These are phyloP conservation scores for Exserohilum rostratum DNA, from an alignment of 2,329 filamentous ascomycete species.

Conservation along the genomic window DNA sequence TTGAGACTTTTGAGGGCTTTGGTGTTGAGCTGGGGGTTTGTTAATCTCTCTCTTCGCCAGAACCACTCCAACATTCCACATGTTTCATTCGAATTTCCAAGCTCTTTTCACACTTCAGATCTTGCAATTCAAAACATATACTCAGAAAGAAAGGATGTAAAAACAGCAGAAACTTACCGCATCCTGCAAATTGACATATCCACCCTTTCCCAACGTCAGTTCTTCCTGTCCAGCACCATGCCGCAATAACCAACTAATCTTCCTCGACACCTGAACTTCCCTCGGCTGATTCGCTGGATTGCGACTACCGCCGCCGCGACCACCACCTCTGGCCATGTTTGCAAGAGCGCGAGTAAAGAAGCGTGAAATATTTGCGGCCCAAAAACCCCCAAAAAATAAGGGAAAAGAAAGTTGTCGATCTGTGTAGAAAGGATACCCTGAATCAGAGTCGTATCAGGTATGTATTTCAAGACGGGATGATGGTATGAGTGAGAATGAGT, in stretches of 20 bases:
- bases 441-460: no score
- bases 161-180: conserved; percentile 54
- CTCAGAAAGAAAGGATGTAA: not conserved
- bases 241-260: conserved; percentile 62
- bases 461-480: no score
- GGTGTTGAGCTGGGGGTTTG: conserved; percentile 58
- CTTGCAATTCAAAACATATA: no score
- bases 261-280: conserved; percentile 56
- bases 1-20: conserved; percentile 69
- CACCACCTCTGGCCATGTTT: conserved; percentile 38
- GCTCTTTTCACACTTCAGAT: not conserved
- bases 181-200: conserved; percentile 66
- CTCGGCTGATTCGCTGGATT: conserved; percentile 48
- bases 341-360: conserved; percentile 19
- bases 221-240: conserved; percentile 67
- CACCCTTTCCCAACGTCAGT: conserved; percentile 62
- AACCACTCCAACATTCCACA: not conserved
- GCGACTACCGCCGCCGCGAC: conserved; percentile 44
- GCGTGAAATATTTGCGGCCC: conserved; percentile 27
- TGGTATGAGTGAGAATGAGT: no score
- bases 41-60: conserved; percentile 2
- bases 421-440: not conserved
- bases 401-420: not conserved
- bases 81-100: no score
- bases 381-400: not conserved